These are phyloP conservation scores for Porosira glacialis DNA, from an alignment of 352 stramenopile species.

Conservation along the genomic window DNA sequence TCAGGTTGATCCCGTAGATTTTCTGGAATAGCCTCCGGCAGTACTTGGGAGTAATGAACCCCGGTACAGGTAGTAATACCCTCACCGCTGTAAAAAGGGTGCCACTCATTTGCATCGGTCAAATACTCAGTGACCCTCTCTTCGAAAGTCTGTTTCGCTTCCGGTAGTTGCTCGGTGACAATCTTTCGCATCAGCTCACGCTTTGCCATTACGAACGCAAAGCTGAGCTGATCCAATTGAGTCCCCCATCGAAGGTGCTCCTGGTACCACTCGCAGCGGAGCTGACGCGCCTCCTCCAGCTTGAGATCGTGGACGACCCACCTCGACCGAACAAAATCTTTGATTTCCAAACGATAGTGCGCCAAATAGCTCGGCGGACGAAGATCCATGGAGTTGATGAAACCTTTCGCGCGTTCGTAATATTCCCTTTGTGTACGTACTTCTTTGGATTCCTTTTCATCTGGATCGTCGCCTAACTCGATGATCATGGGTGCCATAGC, in stretches of 20 bases:
- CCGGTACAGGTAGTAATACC: no score
- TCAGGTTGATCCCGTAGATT: no score
- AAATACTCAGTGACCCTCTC: no score
- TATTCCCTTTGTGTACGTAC: slow-evolving; percentile 45
- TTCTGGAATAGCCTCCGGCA: no score
- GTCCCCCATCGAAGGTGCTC: slow-evolving; percentile 64
- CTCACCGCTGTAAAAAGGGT: no score
- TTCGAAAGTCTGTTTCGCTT: no score
- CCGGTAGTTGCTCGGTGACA: slow-evolving; percentile 28
- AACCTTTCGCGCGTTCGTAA: slow-evolving; percentile 41
- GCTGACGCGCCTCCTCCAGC: slow-evolving; percentile 33
- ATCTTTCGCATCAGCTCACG: slow-evolving; percentile 35
- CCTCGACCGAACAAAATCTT: slow-evolving; percentile 39
- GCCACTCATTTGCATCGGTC: no score
- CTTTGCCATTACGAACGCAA: slow-evolving; percentile 58
- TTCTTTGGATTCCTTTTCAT: slow-evolving; percentile 38
- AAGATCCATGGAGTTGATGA: slow-evolving; percentile 29
- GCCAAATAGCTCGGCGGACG: slow-evolving; percentile 50
- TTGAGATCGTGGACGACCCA: slow-evolving; percentile 65
- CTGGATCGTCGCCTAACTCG: no score
- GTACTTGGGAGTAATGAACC: no score
- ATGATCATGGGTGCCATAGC: no score
- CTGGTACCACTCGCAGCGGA: slow-evolving; percentile 75
- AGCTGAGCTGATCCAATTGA: slow-evolving; percentile 68
- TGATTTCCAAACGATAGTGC: slow-evolving; percentile 38